Conservation (phyloP, 2,329 filamentous ascomycete species). For the Neopestalotiopsis clavispora region DNA sequence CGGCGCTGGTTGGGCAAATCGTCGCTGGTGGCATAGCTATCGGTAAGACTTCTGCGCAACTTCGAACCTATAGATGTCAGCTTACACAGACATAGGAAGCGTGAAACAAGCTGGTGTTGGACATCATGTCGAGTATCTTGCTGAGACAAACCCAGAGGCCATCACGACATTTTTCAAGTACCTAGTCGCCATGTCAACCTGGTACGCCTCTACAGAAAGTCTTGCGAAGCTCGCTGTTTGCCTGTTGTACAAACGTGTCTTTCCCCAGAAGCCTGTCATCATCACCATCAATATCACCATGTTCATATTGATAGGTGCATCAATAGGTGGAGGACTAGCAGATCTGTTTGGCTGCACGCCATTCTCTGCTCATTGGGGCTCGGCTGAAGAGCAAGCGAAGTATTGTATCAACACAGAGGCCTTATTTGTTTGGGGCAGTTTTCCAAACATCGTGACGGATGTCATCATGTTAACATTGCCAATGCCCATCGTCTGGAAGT, state of each 20-base stretch:
- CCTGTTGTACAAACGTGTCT: conserved; percentile 24
- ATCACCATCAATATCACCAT: conserved; percentile 20
- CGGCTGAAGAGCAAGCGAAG: conserved; percentile 16
- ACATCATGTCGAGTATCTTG: conserved; percentile 21
- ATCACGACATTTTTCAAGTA: conserved; percentile 26
- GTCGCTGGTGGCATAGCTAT: conserved; percentile 19
- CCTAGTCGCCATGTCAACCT: conserved; percentile 23
- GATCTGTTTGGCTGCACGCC: conserved; percentile 20
- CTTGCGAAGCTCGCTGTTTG: conserved; percentile 28
- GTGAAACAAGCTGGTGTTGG: conserved; percentile 22
- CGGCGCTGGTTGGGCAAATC: conserved; percentile 21
- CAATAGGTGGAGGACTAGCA: conserved; percentile 13
- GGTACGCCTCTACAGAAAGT: conserved; percentile 24
- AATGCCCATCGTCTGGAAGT: conserved; percentile 37
- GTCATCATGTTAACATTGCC: conserved; percentile 38
- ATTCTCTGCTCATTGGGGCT: conserved; percentile 25
- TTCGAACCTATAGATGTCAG: not conserved
- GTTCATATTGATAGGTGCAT: conserved; percentile 17
- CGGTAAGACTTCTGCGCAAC: conserved; percentile 17
- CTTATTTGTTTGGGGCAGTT: conserved; percentile 34
- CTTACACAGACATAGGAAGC: conserved; percentile 12
- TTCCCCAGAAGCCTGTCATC: conserved; percentile 21
- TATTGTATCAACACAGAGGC: conserved; percentile 33
- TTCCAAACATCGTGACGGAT: conserved; percentile 43
- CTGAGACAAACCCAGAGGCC: conserved; percentile 18